A percentile compares a stretch with the other conserved stretches of the same genome.
These are phyloP conservation scores for Geoglossum glabrum DNA, from an alignment of 495 filamentous ascomycete genomes.

Conservation along the genomic window DNA sequence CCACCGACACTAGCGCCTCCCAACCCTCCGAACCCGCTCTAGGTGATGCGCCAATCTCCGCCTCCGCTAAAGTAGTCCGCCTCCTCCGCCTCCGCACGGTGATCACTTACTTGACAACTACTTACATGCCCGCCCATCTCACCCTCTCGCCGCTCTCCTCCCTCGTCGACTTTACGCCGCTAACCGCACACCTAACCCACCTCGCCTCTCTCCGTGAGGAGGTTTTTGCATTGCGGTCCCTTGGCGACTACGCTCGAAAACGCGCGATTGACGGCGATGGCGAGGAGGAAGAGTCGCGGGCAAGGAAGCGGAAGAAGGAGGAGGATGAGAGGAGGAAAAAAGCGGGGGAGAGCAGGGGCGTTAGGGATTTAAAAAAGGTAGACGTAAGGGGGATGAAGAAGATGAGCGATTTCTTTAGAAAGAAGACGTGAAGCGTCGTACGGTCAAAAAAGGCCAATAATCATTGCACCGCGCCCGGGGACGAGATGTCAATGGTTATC, in stretches of 20 bases:
- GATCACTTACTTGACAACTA: slow-evolving; percentile 52
- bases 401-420: slow-evolving; percentile 84
- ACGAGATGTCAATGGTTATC: too few relatives aligned
- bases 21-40: background rate
- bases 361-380: slow-evolving; percentile 68
- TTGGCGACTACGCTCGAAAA: slow-evolving; percentile 59
- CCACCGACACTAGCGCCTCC: background rate
- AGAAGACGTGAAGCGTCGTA: slow-evolving; percentile 22
- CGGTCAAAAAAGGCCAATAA: too few relatives aligned
- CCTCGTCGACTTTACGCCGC: slow-evolving; percentile 37
- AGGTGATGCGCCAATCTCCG: background rate
- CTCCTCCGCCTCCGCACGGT: slow-evolving; percentile 58
- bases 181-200: slow-evolving; percentile 44
- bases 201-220: slow-evolving; percentile 46
- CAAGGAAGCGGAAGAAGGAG: slow-evolving; percentile 51
- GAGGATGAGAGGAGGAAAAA: slow-evolving; percentile 43
- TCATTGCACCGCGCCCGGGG: too few relatives aligned
- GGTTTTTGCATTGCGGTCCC: slow-evolving; percentile 40
- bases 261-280: slow-evolving; percentile 32
- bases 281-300: slow-evolving; percentile 35
- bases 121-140: slow-evolving; percentile 42
- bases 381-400: slow-evolving; percentile 89
- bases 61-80: slow-evolving; percentile 22
- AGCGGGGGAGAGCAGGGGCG: slow-evolving; percentile 45
- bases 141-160: slow-evolving; percentile 24